Evolutionary conservation across 2,329 filamentous ascomycete species (phyloP).

Genomic region (Pseudopithomyces chartarum): DNA sequence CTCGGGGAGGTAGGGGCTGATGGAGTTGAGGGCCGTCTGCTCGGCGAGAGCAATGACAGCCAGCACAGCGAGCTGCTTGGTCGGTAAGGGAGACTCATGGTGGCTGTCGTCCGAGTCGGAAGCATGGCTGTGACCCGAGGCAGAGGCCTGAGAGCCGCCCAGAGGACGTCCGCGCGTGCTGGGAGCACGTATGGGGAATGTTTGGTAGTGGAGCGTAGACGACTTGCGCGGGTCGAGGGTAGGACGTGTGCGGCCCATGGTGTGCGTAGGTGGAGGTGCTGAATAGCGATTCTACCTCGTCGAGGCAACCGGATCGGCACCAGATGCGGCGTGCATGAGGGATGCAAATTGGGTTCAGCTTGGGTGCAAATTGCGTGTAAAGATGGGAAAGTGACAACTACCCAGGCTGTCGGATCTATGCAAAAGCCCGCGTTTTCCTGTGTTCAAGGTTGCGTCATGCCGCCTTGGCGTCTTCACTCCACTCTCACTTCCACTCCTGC

Average conservation of each 20-base stretch:
- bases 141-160: conserved; percentile 27
- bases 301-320: conserved; percentile 8
- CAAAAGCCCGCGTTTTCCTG: conserved; percentile 2
- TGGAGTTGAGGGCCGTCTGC: conserved; percentile 96
- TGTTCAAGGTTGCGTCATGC: conserved; percentile 1
- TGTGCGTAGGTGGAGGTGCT: conserved; percentile 11
- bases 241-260: conserved; percentile 42
- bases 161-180: conserved; percentile 64
- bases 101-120: conserved; percentile 44
- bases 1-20: conserved; percentile 89
- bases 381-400: not conserved
- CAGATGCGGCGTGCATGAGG: not conserved
- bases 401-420: not conserved
- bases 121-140: conserved; percentile 30
- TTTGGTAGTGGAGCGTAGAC: conserved; percentile 74
- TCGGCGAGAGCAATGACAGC: conserved; percentile 89
- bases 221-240: conserved; percentile 49
- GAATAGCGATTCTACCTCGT: conserved; percentile 26
- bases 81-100: conserved; percentile 76
- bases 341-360: not conserved
- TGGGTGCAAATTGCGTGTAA: not conserved
- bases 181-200: conserved; percentile 77
- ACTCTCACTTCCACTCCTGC: no score
- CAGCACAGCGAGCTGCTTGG: conserved; percentile 79
- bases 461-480: not conserved